phyloP scores from a whole-genome alignment of 805 yeast species.

The Maudiozyma pseudohumilis region DNA sequence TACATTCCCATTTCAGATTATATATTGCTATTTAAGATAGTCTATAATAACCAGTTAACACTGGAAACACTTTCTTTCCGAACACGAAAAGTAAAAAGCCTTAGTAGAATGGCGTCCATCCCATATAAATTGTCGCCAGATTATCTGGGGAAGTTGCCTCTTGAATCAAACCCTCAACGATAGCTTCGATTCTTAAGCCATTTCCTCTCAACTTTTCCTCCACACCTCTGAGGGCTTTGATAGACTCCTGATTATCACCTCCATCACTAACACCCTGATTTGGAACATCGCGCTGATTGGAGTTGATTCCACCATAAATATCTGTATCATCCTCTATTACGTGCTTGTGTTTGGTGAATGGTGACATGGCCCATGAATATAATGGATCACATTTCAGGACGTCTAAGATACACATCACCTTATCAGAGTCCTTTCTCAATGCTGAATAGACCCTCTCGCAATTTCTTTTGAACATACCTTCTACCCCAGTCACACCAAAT shows the following conservation, averaged over 20 bases:
- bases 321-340: conserved; percentile 19
- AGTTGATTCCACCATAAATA: not conserved
- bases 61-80: too few relatives aligned
- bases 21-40: not conserved
- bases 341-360: conserved; percentile 44
- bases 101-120: conserved; percentile 74
- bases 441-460: conserved; percentile 68
- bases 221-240: conserved; percentile 65
- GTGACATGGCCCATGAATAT: conserved; percentile 84
- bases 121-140: conserved; percentile 65
- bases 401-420: conserved; percentile 71
- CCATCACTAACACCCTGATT: not conserved
- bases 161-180: conserved; percentile 66
- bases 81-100: not conserved
- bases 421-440: conserved; percentile 52
- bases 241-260: conserved; percentile 60
- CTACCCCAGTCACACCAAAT: conserved; percentile 76
- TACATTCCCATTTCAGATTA: not conserved
- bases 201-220: conserved; percentile 54
- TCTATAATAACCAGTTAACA: too few relatives aligned
- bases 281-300: not conserved
- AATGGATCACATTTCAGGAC: conserved; percentile 88
- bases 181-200: conserved; percentile 73
- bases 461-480: conserved; percentile 63
- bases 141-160: conserved; percentile 64